phyloP scores from a whole-genome alignment of 805 yeast species.

The Naumovozyma dairenensis region DNA sequence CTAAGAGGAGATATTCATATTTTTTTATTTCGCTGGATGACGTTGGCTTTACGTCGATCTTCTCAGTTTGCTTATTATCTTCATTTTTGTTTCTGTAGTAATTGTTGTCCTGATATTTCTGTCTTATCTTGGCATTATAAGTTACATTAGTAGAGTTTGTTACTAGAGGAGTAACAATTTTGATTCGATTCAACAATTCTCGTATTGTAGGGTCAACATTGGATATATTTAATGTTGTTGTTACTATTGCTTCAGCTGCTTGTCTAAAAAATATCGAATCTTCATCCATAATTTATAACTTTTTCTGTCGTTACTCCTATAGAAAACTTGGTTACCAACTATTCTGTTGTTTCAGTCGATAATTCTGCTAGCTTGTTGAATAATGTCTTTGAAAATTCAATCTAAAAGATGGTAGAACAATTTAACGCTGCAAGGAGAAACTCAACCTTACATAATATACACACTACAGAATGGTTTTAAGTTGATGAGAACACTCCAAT shows the following conservation, averaged over 20 bases:
- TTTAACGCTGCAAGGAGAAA: too few species aligned
- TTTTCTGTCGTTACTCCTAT: background rate
- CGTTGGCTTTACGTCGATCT: background rate
- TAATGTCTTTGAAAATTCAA: too few species aligned
- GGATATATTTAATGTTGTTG: slow-evolving; percentile 9
- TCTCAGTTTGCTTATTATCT: too few species aligned
- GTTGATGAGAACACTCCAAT: too few species aligned
- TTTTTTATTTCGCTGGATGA: background rate
- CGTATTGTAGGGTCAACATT: slow-evolving; percentile 18
- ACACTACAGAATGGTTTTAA: too few species aligned
- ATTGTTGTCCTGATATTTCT: too few species aligned
- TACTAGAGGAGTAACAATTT: background rate
- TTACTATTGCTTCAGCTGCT: slow-evolving; percentile 21
- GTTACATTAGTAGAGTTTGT: background rate
- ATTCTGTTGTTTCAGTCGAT: too few species aligned
- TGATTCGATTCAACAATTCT: slow-evolving; percentile 14
- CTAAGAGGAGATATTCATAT: background rate
- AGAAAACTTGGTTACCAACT: background rate
- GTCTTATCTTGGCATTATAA: background rate
- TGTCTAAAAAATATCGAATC: slow-evolving; percentile 15
- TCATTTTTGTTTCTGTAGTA: too few species aligned
- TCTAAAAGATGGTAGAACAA: too few species aligned
- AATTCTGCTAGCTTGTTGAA: too few species aligned
- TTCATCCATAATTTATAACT: slow-evolving; percentile 8
- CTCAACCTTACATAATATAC: too few species aligned